Evolutionary conservation across 2,329 filamentous ascomycete genomes (phyloP).

Genomic region (Xylariaceae sp.): DNA sequence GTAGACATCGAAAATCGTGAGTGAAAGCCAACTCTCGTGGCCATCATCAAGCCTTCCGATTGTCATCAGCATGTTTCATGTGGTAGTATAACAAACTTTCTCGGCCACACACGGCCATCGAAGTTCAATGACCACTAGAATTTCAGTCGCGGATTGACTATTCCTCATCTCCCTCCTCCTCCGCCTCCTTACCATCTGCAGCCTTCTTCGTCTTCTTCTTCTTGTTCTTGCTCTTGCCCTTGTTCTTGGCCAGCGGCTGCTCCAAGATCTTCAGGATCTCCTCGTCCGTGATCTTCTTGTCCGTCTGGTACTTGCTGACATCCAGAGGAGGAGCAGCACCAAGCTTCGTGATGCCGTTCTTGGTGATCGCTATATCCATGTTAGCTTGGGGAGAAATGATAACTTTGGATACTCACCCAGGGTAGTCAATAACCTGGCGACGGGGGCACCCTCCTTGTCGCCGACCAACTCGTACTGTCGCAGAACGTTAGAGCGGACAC

Average conservation of each 20-base stretch:
- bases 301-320: constrained; percentile 79
- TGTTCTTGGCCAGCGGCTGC: constrained; percentile 80
- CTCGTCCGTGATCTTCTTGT: constrained; percentile 97
- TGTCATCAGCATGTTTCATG: constrained; percentile 1
- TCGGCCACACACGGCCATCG: too few species aligned
- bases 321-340: constrained; percentile 74
- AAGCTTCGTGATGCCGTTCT: constrained; percentile 90
- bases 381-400: constrained; percentile 18
- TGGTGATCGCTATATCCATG: constrained; percentile 73
- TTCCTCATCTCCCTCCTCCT: constrained; percentile 27
- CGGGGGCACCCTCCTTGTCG: constrained; percentile 83
- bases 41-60: constrained; percentile 10
- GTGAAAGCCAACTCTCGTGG: constrained; percentile 3
- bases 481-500: constrained; percentile 87
- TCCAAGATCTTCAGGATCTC: constrained; percentile 93
- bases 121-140: too few species aligned
- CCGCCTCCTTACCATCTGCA: constrained; percentile 34
- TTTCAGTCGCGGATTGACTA: constrained; percentile 6
- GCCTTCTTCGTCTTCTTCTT: constrained; percentile 67
- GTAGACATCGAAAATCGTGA: constrained; percentile 2
- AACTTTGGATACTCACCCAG: constrained; percentile 59
- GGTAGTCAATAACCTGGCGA: constrained; percentile 85
- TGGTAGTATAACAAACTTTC: background rate
- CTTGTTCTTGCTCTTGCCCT: constrained; percentile 92
- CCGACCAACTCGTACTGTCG: constrained; percentile 95